A percentile compares a stretch with the other conserved stretches of the same genome.
Evolutionary conservation across 441 rosid species (phyloP).

Genomic region (Syzygium syzygioides): DNA sequence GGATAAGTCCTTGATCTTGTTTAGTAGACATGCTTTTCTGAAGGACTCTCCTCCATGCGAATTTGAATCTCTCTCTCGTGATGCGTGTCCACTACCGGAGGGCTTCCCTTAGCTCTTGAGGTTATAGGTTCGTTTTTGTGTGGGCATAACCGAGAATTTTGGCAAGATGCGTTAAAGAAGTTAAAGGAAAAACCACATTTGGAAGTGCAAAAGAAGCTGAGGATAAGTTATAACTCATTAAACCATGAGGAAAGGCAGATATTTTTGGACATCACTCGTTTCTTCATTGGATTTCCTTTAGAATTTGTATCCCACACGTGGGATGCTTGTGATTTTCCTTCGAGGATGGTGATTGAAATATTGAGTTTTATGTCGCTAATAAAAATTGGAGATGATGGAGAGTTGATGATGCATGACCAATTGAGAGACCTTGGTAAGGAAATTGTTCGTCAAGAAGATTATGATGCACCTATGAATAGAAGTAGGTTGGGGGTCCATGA

Average conservation of each 20-base stretch:
- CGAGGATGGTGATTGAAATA: fast-evolving
- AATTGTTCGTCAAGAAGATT: neutral
- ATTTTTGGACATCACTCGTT: neutral
- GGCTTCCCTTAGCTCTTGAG: neutral
- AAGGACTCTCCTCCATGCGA: neutral
- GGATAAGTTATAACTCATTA: neutral
- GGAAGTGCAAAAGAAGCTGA: neutral
- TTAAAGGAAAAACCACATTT: neutral
- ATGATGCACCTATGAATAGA: neutral
- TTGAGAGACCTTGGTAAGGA: neutral
- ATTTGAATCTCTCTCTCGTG: neutral
- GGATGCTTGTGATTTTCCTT: neutral
- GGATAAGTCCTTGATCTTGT: neutral
- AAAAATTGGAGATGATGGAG: neutral
- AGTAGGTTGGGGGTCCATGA: neutral
- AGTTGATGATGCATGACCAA: neutral
- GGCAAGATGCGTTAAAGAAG: neutral
- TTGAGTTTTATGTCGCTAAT: neutral
- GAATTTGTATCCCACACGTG: neutral
- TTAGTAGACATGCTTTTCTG: neutral
- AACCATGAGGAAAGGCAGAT: neutral
- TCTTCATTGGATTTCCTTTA: fast-evolving
- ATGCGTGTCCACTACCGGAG: neutral
- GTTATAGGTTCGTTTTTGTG: neutral
- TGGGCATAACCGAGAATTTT: fast-evolving